Percentiles rank a stretch among this genome's conserved stretches.
Evolutionary conservation across 371 early-diverging fungal genomes (phyloP).

Genomic region (Actinomortierella wolfii): DNA sequence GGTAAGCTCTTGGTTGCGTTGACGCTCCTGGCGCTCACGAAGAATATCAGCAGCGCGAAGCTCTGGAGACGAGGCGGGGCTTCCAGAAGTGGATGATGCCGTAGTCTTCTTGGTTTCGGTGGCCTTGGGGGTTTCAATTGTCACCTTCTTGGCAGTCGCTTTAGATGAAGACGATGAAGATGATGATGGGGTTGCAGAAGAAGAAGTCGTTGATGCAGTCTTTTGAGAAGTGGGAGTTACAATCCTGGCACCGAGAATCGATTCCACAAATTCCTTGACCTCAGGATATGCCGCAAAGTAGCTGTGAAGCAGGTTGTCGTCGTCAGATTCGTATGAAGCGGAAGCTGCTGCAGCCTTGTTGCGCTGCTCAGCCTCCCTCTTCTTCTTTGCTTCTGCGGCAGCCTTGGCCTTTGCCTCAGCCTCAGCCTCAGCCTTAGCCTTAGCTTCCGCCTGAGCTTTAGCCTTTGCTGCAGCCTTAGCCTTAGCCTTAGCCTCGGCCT

Average conservation of each 20-base stretch:
- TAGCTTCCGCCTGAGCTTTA: slow-evolving; percentile 2
- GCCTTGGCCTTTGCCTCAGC: slow-evolving; percentile 2
- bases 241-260: slow-evolving; percentile 16
- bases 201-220: background rate
- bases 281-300: slow-evolving; percentile 9
- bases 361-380: background rate
- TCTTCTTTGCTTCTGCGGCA: background rate
- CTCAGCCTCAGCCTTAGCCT: background rate
- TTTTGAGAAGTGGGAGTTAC: background rate
- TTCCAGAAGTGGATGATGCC: background rate
- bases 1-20: slow-evolving; percentile 4
- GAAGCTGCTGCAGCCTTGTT: too few relatives aligned
- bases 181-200: background rate
- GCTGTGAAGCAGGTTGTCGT: slow-evolving; percentile 1
- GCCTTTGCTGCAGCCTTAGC: too few relatives aligned
- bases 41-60: slow-evolving; percentile 26
- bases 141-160: too few relatives aligned
- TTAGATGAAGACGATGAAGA: too few relatives aligned
- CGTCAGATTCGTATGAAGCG: background rate
- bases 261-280: slow-evolving; percentile 19
- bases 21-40: slow-evolving; percentile 13
- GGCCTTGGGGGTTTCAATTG: background rate
- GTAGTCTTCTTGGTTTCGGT: slow-evolving; percentile 3
- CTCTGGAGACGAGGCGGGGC: slow-evolving; percentile 17
- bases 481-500: background rate